Evolutionary conservation across 2,329 filamentous ascomycete species (phyloP), one percentile per base, ranked within the genome.

Genomic region (Talaromyces sp.): DNA sequence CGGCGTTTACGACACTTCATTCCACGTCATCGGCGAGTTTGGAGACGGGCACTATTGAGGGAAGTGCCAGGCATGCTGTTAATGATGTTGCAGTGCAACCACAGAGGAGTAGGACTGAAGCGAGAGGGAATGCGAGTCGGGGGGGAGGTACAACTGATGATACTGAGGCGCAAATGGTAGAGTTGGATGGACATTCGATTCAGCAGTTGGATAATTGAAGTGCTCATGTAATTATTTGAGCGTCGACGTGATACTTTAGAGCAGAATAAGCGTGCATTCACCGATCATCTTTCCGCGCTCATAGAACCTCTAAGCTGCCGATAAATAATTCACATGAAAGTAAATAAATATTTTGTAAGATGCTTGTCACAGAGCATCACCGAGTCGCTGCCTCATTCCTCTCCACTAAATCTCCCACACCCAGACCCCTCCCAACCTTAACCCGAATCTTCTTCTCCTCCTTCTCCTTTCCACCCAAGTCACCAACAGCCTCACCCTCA

Each of bases 341-440:
- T 13, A 40, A 52, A 15, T 17, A 11, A n/a, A 33, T 36, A n/a
- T n/a, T 52, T 28, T 40, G 15, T 40, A 22, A 35, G 4, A 48
- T 48, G 28, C 28, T 25, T 13, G n/a, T 5, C 45, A 9, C 13
- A 48, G 21, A 8, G 13, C 15, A 53, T 58, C 15, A 54, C 21
- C 53, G 57, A 48, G 52, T 60, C 48, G 59, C 62, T 43, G 65
- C 64, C 65, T 79, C 77, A 67, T 78, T 79, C 66, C 71, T 74
- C 69, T 80, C 78, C 21, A 80, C 78, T 66, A 80, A 66, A 65
- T 80, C 78, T 2, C 86, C 89, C 0, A 96, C 91, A 1, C 92
- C 92, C 52, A 95, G 71, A 0, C 80, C 82, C 66, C 91, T 80
- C 15, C 92, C 92, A 53, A 97, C 88, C 76, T 91, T 92, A 61